Evolutionary conservation across 495 filamentous ascomycete species (phyloP).

Genomic region (Hypoxylon subgilvum): DNA sequence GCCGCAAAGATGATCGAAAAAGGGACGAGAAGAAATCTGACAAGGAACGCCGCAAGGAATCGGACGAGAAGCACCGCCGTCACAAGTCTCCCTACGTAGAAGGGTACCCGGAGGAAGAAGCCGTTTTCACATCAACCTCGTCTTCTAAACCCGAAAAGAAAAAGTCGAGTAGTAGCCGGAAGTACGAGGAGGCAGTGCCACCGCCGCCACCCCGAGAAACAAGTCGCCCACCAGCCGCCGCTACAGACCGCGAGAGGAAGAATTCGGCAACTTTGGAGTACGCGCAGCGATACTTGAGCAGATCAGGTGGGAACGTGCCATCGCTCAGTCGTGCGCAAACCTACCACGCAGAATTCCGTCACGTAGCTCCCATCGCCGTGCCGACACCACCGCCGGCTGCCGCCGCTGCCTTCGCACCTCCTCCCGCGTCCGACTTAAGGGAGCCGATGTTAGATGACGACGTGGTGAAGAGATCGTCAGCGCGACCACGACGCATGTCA

Average conservation of each 20-base stretch:
- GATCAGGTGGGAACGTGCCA: conserved; percentile 34
- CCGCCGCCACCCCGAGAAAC: conserved; percentile 23
- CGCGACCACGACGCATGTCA: conserved; percentile 49
- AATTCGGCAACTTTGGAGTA: conserved; percentile 33
- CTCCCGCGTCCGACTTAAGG: conserved; percentile 22
- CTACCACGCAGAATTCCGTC: conserved; percentile 34
- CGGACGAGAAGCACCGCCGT: conserved; percentile 48
- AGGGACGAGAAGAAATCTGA: conserved; percentile 44
- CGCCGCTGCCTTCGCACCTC: conserved; percentile 28
- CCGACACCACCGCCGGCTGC: conserved; percentile 42
- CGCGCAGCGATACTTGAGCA: conserved; percentile 37
- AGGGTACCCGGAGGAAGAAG: conserved; percentile 42
- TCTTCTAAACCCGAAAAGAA: conserved; percentile 49
- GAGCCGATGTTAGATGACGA: conserved; percentile 34
- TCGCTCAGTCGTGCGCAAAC: conserved; percentile 40
- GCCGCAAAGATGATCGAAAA: conserved; percentile 38
- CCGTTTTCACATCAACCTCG: conserved; percentile 23
- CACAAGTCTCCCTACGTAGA: conserved; percentile 45
- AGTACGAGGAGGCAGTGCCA: conserved; percentile 43
- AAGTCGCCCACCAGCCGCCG: conserved; percentile 13
- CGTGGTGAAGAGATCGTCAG: conserved; percentile 40
- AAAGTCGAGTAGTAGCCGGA: conserved; percentile 47
- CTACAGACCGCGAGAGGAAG: conserved; percentile 38
- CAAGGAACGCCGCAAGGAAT: conserved; percentile 43
- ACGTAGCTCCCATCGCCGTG: conserved; percentile 44